phyloP scores from a whole-genome alignment of 2,329 filamentous ascomycete species.

The Calonectria crousiana region DNA sequence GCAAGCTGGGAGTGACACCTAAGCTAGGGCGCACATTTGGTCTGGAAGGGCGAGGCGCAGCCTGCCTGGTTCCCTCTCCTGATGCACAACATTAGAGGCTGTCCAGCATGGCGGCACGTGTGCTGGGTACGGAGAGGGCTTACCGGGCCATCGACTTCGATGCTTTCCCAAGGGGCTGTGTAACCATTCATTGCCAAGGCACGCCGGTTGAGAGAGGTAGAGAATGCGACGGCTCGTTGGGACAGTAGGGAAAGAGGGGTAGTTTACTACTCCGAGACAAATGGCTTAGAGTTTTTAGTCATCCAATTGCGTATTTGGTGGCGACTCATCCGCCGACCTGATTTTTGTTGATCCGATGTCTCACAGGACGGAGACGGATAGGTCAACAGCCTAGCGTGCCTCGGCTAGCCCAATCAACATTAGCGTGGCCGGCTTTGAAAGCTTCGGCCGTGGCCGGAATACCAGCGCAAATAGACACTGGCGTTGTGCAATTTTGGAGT shows the following conservation, averaged over 20 bases:
- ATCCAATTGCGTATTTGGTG: not conserved
- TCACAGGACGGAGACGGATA: slow-evolving; percentile 1
- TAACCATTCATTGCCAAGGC: not conserved
- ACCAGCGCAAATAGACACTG: not conserved
- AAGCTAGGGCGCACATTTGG: not conserved
- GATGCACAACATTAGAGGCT: not conserved
- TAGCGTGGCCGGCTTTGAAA: not conserved
- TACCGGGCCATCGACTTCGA: not conserved
- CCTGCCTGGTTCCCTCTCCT: not conserved
- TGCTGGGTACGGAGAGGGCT: not conserved
- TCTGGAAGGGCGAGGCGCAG: not conserved
- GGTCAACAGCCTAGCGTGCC: not conserved
- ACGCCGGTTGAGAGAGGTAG: not conserved
- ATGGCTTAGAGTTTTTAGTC: not conserved
- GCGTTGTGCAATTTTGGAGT: not conserved
- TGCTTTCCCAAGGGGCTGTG: not conserved
- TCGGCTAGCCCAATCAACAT: not conserved
- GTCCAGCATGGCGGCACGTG: not conserved
- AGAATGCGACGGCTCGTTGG: not conserved
- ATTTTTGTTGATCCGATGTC: slow-evolving; percentile 9
- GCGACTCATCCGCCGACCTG: not conserved
- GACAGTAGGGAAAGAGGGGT: not conserved
- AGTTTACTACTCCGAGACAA: not conserved
- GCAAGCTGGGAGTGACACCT: too few relatives aligned
- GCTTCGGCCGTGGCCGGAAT: not conserved